These are phyloP conservation scores for Colletotrichum camelliae DNA, from an alignment of 2,329 filamentous ascomycete genomes.

Conservation along the genomic window DNA sequence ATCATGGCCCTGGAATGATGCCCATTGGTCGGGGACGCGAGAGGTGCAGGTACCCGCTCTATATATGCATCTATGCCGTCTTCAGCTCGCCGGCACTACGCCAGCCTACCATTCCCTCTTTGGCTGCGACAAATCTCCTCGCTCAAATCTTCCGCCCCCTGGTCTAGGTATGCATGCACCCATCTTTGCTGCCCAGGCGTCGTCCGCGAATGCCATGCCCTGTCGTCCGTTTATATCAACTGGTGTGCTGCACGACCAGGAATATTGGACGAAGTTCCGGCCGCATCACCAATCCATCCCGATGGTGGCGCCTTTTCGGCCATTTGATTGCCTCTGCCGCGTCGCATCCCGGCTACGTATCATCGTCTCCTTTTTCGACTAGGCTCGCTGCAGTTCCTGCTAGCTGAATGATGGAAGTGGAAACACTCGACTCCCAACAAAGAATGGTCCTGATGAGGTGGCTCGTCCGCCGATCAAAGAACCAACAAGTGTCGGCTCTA, in stretches of 20 bases:
- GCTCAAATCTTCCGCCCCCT: not conserved
- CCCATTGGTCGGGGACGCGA: not conserved
- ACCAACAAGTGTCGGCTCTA: not conserved
- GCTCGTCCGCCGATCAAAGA: not conserved
- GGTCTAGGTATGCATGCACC: constrained; percentile 1
- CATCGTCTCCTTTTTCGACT: not conserved
- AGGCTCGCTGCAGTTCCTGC: not conserved
- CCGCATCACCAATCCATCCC: not conserved
- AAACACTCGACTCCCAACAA: not conserved
- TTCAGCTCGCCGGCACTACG: not conserved
- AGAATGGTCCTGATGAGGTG: not conserved
- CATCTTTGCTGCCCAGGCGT: not conserved
- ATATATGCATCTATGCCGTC: not conserved
- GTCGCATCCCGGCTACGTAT: not conserved
- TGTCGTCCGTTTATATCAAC: not conserved
- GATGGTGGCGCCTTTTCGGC: constrained; percentile 5
- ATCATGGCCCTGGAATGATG: not conserved
- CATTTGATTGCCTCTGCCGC: not conserved
- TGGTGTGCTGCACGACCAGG: not conserved
- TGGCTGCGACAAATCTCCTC: not conserved
- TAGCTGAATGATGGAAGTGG: not conserved
- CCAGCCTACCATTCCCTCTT: not conserved
- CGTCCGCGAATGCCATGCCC: not conserved
- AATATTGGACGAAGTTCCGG: not conserved
- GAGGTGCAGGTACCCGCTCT: not conserved